phyloP scores from a whole-genome alignment of 2,329 filamentous ascomycete genomes.

The Thyridium curvatum region DNA sequence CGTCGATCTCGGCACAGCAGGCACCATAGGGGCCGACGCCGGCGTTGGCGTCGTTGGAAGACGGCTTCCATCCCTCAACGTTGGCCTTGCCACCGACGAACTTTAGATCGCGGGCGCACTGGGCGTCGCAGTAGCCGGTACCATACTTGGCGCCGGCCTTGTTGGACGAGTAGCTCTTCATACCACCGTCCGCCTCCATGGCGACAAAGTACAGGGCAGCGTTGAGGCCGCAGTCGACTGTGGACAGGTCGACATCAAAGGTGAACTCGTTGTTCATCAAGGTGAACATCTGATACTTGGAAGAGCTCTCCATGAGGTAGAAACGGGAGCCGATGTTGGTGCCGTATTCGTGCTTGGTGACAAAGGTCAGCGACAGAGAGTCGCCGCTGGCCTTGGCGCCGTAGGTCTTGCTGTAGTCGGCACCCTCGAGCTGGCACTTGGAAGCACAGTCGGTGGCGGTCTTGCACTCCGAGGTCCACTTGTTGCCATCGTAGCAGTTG shows the following conservation, averaged over 20 bases:
- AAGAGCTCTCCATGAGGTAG: constrained; percentile 48
- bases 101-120: no score
- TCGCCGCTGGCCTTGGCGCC: constrained; percentile 37
- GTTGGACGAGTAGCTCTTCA: constrained; percentile 36
- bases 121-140: no score
- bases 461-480: constrained; percentile 22
- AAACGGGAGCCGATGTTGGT: constrained; percentile 36
- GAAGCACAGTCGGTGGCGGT: constrained; percentile 27
- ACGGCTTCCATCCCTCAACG: constrained; percentile 34
- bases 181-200: constrained; percentile 48
- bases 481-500: constrained; percentile 40
- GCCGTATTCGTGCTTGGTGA: constrained; percentile 34
- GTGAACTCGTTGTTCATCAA: constrained; percentile 24
- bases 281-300: constrained; percentile 51
- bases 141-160: constrained; percentile 33
- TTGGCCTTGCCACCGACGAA: constrained; percentile 32
- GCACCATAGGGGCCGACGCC: constrained; percentile 37
- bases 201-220: constrained; percentile 54
- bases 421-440: constrained; percentile 37
- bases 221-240: constrained; percentile 51
- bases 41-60: constrained; percentile 38
- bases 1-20: constrained; percentile 46
- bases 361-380: constrained; percentile 39
- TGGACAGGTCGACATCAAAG: background rate
- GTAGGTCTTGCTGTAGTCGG: constrained; percentile 33